These are phyloP conservation scores for Elymus sibiricus DNA, from an alignment of 176 grass and related monocot genomes.

Conservation along the genomic window DNA sequence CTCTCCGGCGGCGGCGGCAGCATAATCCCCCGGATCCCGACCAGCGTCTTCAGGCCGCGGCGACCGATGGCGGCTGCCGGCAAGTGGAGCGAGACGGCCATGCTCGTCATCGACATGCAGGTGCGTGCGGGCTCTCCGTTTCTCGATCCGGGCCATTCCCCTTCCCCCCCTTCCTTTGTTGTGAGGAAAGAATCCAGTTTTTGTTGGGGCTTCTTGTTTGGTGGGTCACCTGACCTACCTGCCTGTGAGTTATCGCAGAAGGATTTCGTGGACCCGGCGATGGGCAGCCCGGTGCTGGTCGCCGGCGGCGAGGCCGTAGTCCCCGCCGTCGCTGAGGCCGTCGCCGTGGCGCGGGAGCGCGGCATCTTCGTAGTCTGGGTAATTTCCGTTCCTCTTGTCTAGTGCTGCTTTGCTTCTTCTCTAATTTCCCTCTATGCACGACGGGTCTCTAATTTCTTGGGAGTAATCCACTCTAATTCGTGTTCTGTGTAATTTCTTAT, in stretches of 20 bases:
- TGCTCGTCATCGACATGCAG: constrained; percentile 90
- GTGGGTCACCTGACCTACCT: neutral
- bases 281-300: constrained; percentile 48
- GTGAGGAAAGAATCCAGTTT: neutral
- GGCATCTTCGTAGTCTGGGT: constrained; percentile 73
- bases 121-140: neutral
- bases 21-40: neutral
- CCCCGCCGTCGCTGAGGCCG: constrained; percentile 46
- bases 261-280: constrained; percentile 62
- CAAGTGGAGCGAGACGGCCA: constrained; percentile 50
- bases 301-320: constrained; percentile 36
- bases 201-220: neutral
- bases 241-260: constrained; percentile 27
- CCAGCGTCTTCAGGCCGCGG: neutral
- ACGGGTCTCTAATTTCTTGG: neutral
- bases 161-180: neutral
- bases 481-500: neutral
- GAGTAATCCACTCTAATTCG: constrained; percentile 12
- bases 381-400: neutral
- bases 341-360: constrained; percentile 51
- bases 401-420: neutral
- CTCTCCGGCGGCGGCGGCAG: neutral
- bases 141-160: neutral
- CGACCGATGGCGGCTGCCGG: constrained; percentile 25
- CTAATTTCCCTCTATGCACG: neutral